Percentiles rank a stretch among this genome's conserved stretches.
Conservation (phyloP, 345 rosid species). For the Gossypium arboreum region DNA sequence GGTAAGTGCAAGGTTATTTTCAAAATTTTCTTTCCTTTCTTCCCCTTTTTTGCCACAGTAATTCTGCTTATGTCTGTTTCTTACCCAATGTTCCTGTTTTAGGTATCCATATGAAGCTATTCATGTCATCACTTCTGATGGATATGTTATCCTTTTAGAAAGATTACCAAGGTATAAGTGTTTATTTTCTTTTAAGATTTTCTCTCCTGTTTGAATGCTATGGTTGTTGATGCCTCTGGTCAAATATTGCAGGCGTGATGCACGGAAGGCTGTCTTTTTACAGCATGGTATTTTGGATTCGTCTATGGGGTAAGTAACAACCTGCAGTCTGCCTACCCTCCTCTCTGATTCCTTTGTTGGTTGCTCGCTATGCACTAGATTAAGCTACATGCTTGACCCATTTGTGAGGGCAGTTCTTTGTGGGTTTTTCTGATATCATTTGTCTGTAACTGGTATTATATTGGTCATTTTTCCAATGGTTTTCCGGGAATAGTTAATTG, state of each 20-base stretch:
- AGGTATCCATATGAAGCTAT: slow-evolving; percentile 97
- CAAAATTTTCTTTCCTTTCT: neutral
- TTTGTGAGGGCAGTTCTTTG: neutral
- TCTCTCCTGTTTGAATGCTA: slow-evolving; percentile 13
- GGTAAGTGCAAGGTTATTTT: slow-evolving; percentile 45
- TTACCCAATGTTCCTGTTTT: slow-evolving; percentile 20
- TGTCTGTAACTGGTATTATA: neutral
- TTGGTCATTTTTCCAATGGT: neutral
- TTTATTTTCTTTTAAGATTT: slow-evolving; percentile 16
- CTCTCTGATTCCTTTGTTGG: neutral
- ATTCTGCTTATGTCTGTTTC: slow-evolving; percentile 1
- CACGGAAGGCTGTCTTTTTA: slow-evolving; percentile 79
- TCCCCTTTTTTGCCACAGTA: neutral
- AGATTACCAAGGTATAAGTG: slow-evolving; percentile 81
- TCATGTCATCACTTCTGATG: slow-evolving; percentile 82
- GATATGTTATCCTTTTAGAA: slow-evolving; percentile 91
- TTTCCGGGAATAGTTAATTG: neutral
- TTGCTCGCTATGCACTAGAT: neutral
- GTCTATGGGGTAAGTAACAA: slow-evolving; percentile 79
- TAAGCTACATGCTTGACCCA: neutral
- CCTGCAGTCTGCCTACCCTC: neutral
- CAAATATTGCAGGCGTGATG: slow-evolving; percentile 67
- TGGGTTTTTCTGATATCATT: neutral
- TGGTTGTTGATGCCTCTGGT: slow-evolving; percentile 26
- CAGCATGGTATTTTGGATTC: slow-evolving; percentile 96